Evolutionary conservation across 2,329 filamentous ascomycete species (phyloP).

Genomic region (Huntiella bhutanensis): DNA sequence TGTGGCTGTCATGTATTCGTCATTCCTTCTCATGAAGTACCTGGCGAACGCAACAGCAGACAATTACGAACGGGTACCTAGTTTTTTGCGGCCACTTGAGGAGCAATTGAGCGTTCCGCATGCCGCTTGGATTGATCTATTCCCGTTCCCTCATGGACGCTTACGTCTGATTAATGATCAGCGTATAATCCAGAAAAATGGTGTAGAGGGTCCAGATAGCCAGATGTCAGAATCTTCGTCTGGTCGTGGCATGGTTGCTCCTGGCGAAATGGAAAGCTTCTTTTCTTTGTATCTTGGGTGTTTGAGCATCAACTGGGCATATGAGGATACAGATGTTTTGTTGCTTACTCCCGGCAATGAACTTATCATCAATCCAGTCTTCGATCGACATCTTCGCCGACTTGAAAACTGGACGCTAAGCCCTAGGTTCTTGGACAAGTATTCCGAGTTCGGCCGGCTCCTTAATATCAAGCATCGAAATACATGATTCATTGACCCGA

Average conservation of each 20-base stretch:
- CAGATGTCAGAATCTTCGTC: not conserved
- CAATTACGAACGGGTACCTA: constrained; percentile 60
- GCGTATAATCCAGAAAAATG: not conserved
- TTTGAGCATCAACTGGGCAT: constrained; percentile 67
- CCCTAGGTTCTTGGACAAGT: constrained; percentile 43
- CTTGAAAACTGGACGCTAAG: constrained; percentile 71
- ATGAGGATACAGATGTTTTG: constrained; percentile 53
- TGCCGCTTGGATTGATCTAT: constrained; percentile 64
- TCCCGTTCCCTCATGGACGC: constrained; percentile 64
- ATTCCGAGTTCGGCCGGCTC: constrained; percentile 26
- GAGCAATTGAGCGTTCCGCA: constrained; percentile 50
- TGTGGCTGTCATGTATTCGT: constrained; percentile 62
- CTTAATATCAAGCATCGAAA: constrained; percentile 5
- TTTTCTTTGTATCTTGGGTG: constrained; percentile 67
- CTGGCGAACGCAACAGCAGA: constrained; percentile 60
- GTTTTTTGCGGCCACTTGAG: constrained; percentile 48
- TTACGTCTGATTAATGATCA: constrained; percentile 35
- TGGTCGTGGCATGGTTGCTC: not conserved
- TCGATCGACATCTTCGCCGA: constrained; percentile 59
- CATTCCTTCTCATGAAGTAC: constrained; percentile 80
- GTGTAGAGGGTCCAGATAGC: not conserved
- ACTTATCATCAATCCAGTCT: constrained; percentile 67
- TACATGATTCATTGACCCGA: too few species aligned
- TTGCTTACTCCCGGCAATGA: constrained; percentile 41
- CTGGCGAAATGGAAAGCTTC: constrained; percentile 33